Conservation (phyloP, 169 alveolate genomes). For the Amoebophrya sp. region DNA sequence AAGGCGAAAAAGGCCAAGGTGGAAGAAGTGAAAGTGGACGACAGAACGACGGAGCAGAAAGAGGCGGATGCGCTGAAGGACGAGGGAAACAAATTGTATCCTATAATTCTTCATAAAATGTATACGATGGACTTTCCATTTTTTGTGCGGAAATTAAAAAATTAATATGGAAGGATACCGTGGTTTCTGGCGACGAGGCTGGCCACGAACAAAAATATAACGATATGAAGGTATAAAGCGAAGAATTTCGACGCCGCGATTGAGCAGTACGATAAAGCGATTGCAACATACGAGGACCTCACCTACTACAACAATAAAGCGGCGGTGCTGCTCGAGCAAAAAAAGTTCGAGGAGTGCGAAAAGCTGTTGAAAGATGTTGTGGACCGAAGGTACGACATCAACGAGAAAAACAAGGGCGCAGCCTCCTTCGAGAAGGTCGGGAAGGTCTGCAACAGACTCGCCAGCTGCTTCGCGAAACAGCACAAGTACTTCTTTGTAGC, state of each 20-base stretch:
- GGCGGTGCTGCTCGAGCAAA: conserved; percentile 50
- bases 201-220: too few species aligned
- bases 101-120: too few species aligned
- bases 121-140: too few species aligned
- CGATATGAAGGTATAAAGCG: conserved; percentile 37
- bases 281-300: conserved; percentile 38
- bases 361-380: background rate
- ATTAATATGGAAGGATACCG: too few species aligned
- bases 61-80: conserved; percentile 45
- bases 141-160: too few species aligned
- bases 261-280: conserved; percentile 56
- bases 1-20: conserved; percentile 41
- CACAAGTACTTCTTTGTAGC: too few species aligned
- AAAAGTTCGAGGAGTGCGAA: conserved; percentile 66
- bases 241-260: conserved; percentile 59
- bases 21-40: conserved; percentile 39
- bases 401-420: background rate
- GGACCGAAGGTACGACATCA: conserved; percentile 9
- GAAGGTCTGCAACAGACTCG: conserved; percentile 66
- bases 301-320: conserved; percentile 45
- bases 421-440: conserved; percentile 46
- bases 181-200: too few species aligned
- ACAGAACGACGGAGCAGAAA: conserved; percentile 30
- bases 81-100: conserved; percentile 45
- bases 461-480: conserved; percentile 60